Percentiles rank a stretch among this genome's conserved stretches.
Evolutionary conservation across 768 basidiomycete species (phyloP).

Genomic region (Leccinum imitatum): DNA sequence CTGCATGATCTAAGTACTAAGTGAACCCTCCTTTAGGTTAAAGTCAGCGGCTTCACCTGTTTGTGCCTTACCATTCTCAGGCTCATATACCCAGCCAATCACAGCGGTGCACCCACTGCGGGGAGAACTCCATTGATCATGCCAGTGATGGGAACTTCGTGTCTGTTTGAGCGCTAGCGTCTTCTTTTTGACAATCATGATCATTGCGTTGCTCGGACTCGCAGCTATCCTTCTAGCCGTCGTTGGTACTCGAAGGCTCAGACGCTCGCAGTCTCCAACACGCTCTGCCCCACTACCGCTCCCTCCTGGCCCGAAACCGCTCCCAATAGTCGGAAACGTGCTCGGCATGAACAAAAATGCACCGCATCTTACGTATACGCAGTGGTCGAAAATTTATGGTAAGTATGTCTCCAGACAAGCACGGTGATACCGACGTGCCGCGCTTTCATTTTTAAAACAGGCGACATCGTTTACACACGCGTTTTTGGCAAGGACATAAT

Average conservation of each 20-base stretch:
- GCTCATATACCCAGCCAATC: not conserved
- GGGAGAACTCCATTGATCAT: not conserved
- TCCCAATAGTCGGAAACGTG: conserved; percentile 18
- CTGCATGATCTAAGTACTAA: too few species aligned
- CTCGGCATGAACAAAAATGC: conserved; percentile 9
- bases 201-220: conserved; percentile 2
- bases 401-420: not conserved
- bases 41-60: too few species aligned
- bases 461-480: not conserved
- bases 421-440: not conserved
- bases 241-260: not conserved
- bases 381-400: conserved; percentile 25
- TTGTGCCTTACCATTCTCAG: not conserved
- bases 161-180: not conserved
- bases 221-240: not conserved
- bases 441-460: not conserved
- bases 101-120: not conserved
- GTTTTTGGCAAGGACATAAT: conserved; percentile 48
- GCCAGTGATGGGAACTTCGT: not conserved
- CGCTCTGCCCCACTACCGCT: not conserved
- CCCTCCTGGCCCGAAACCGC: conserved; percentile 20
- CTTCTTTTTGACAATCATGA: not conserved
- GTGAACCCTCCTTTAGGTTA: too few species aligned
- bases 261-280: not conserved
- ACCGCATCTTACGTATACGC: conserved; percentile 14